Base-by-base conservation (phyloP, 495 filamentous ascomycete species). In the Penicillium canescens region DNA sequence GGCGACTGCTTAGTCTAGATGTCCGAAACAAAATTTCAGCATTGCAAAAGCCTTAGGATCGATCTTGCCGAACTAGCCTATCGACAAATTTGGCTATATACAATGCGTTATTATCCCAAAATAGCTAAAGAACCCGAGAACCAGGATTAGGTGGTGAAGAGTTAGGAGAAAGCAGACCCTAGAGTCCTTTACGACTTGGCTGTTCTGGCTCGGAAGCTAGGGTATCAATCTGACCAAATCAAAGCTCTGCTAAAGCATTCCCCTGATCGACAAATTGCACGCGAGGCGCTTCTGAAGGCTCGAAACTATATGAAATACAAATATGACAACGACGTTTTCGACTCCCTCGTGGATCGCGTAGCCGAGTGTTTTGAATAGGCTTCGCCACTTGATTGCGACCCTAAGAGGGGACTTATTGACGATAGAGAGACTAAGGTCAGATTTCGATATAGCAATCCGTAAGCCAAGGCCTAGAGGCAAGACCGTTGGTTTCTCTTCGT, bases 281-380 rank as follows among this genome's bases (percentile, higher is more conserved):
- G 24, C 3, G 37, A 50, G n/a, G 48, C 28, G 8, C 48, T 50
- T 14, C 12, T 41, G 9, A 50, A 50, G 36, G 48, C 48, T 2
- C 21, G 37, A 4, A 21, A 31, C 7, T 23, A 20, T 6, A 21
- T 6, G 3, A 31, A 18, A 23, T 50, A 42, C 18, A 10, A 12
- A 16, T 50, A 50, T 34, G 23, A 50, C 39, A 7, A 3, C 7
- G 21, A 26, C 1, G 18, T 24, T 31, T 50, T 41, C 28, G 48
- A 50, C 31, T n/a, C 12, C n/a, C 18, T 50, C 10, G 34, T 50
- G 14, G 23, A 50, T 37, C 37, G 37, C 16, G n/a, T 50, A 28
- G 37, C 42, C 3, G 48, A 50, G 24, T 50, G 37, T 21, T 50
- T 55, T 42, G 1, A 37, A 4, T 1, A 37, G 35, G 11, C 35